phyloP scores from a whole-genome alignment of 2,329 filamentous ascomycete species.

The Raffaelea arxii region DNA sequence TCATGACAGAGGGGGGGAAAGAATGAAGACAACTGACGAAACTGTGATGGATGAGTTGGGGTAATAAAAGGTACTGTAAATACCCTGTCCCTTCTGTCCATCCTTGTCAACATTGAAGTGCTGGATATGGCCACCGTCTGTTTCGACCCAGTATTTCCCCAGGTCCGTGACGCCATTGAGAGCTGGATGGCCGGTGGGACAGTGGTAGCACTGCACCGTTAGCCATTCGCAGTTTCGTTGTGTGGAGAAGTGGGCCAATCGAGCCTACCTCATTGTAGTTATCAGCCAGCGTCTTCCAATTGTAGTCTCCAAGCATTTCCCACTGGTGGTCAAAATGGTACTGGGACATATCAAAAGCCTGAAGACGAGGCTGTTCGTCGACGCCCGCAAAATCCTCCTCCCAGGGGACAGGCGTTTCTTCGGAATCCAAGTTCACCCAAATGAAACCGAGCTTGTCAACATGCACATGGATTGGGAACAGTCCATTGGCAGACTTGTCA shows the following conservation, averaged over 20 bases:
- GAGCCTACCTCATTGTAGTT: conserved; percentile 61
- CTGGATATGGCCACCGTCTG: conserved; percentile 37
- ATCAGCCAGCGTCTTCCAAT: conserved; percentile 52
- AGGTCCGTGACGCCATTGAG: conserved; percentile 47
- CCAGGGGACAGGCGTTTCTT: conserved; percentile 35
- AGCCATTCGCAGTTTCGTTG: too few relatives aligned
- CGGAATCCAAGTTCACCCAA: conserved; percentile 46
- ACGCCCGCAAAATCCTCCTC: conserved; percentile 39
- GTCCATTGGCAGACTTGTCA: conserved; percentile 43
- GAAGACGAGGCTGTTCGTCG: conserved; percentile 34
- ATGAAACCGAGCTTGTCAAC: conserved; percentile 45
- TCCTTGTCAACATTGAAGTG: conserved; percentile 39
- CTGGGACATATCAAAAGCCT: conserved; percentile 37
- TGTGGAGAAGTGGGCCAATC: too few relatives aligned
- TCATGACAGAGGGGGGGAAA: background rate
- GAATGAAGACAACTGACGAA: conserved; percentile 32
- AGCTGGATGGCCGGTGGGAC: conserved; percentile 48
- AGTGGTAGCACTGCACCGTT: conserved; percentile 61
- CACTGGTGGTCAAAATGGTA: conserved; percentile 49
- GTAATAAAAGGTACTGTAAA: conserved; percentile 38
- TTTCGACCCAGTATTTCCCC: conserved; percentile 41
- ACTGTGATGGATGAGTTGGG: conserved; percentile 41
- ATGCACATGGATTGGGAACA: conserved; percentile 45
- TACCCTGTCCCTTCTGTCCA: conserved; percentile 33
- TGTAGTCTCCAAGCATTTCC: conserved; percentile 46